Evolutionary conservation across 805 yeast species (phyloP).

Genomic region (Candida saitoana): DNA sequence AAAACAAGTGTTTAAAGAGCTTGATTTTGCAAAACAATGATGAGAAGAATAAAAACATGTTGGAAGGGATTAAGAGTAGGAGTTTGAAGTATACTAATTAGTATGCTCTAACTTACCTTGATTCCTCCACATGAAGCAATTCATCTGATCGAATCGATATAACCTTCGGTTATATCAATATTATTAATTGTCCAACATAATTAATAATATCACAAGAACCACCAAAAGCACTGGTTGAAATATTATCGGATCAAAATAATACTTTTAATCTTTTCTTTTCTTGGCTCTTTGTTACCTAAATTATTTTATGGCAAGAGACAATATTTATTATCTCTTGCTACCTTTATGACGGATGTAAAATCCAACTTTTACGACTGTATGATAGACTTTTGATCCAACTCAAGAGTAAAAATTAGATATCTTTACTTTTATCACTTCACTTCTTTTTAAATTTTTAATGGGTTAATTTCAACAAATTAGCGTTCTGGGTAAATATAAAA

Average conservation of each 20-base stretch:
- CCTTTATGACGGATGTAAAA: slow-evolving; percentile 8
- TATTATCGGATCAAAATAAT: neutral
- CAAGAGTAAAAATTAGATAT: slow-evolving; percentile 5
- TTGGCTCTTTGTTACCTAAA: too few species aligned
- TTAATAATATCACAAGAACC: neutral
- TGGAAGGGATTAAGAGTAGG: slow-evolving; percentile 48
- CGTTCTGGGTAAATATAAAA: neutral
- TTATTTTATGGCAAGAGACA: neutral
- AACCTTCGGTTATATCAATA: too few species aligned
- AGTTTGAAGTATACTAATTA: neutral
- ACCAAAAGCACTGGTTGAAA: too few species aligned
- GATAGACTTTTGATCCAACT: slow-evolving; percentile 7
- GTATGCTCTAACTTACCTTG: too few species aligned
- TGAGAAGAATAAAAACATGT: slow-evolving; percentile 48
- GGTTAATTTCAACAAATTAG: slow-evolving; percentile 6
- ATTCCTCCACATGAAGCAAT: too few species aligned
- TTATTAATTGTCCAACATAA: slow-evolving; percentile 1
- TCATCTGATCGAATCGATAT: neutral
- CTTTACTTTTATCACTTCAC: slow-evolving; percentile 4
- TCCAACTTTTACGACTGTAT: slow-evolving; percentile 11
- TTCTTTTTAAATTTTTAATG: slow-evolving; percentile 3
- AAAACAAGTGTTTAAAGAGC: slow-evolving; percentile 77
- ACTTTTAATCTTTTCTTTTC: too few species aligned
- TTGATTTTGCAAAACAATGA: slow-evolving; percentile 78
- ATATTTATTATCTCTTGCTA: neutral